phyloP scores from a whole-genome alignment of 768 basidiomycete genomes.

The Mycena vitilis region DNA sequence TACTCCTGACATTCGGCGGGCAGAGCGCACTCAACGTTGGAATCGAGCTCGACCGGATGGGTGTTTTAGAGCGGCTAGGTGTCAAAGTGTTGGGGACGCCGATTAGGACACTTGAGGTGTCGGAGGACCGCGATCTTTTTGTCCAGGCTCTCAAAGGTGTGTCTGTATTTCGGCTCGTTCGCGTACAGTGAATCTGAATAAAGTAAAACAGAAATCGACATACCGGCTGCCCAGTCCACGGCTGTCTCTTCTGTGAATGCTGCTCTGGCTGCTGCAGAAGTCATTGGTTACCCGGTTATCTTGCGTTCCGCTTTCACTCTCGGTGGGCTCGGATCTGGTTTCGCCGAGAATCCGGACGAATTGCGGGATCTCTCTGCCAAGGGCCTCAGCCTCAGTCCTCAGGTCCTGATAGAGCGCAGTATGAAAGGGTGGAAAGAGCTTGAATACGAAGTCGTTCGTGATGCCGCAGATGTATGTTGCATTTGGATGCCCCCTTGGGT shows the following conservation, averaged over 20 bases:
- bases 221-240: constrained; percentile 94
- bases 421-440: constrained; percentile 99
- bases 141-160: constrained; percentile 95
- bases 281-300: constrained; percentile 97
- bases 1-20: constrained; percentile 97
- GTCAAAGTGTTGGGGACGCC: constrained; percentile 96
- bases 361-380: constrained; percentile 94
- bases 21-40: constrained; percentile 99
- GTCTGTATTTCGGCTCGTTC: constrained; percentile 31
- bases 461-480: constrained; percentile 89
- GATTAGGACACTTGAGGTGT: constrained; percentile 93
- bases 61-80: constrained; percentile 90
- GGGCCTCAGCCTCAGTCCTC: constrained; percentile 89
- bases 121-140: constrained; percentile 97
- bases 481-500: constrained; percentile 20
- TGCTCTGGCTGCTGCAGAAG: constrained; percentile 90
- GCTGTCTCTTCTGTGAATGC: constrained; percentile 97
- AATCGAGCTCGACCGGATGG: constrained; percentile 96
- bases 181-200: constrained; percentile 14
- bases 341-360: constrained; percentile 95
- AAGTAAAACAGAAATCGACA: constrained; percentile 84
- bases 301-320: constrained; percentile 97
- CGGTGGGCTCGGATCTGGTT: constrained; percentile 98
- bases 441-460: constrained; percentile 99
- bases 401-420: constrained; percentile 95